phyloP scores from a whole-genome alignment of 1,284 basidiomycete genomes.

The Sphagnurus paluster region DNA sequence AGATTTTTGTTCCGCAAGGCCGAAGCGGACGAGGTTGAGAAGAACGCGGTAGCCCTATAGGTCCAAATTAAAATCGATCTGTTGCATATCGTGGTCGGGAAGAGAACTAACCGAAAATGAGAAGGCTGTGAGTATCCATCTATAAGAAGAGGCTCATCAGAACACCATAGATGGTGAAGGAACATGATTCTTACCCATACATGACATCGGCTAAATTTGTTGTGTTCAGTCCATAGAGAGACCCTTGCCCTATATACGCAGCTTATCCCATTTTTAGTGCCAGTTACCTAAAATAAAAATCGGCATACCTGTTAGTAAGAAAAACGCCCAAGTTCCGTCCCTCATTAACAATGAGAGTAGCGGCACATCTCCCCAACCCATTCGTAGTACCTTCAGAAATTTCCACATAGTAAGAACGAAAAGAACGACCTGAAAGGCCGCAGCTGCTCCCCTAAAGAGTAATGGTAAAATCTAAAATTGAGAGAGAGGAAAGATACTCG shows the following conservation, averaged over 20 bases:
- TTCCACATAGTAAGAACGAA: constrained; percentile 34
- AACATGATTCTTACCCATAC: constrained; percentile 24
- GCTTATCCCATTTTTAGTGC: constrained; percentile 16
- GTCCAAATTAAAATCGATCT: background rate
- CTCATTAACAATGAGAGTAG: constrained; percentile 34
- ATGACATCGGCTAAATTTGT: constrained; percentile 28
- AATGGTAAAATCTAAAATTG: background rate
- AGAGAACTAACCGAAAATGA: constrained; percentile 30
- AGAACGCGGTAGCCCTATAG: constrained; percentile 36
- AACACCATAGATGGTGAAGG: background rate
- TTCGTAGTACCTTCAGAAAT: constrained; percentile 29
- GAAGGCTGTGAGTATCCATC: constrained; percentile 33
- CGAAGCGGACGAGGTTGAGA: constrained; percentile 31
- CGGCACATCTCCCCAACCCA: constrained; percentile 32
- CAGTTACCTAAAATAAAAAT: background rate
- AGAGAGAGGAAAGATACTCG: constrained; percentile 12
- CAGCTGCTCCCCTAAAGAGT: constrained; percentile 22
- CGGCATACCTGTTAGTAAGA: constrained; percentile 31
- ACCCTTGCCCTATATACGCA: constrained; percentile 27
- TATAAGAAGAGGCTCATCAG: constrained; percentile 13
- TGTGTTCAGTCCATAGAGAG: constrained; percentile 26
- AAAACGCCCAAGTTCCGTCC: constrained; percentile 46
- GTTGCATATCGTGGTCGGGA: background rate
- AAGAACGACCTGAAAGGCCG: constrained; percentile 35
- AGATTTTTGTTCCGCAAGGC: constrained; percentile 11